Evolutionary conservation across 2,329 filamentous ascomycete species (phyloP), one percentile per base, ranked within the genome.

Genomic region (Claviceps monticola): DNA sequence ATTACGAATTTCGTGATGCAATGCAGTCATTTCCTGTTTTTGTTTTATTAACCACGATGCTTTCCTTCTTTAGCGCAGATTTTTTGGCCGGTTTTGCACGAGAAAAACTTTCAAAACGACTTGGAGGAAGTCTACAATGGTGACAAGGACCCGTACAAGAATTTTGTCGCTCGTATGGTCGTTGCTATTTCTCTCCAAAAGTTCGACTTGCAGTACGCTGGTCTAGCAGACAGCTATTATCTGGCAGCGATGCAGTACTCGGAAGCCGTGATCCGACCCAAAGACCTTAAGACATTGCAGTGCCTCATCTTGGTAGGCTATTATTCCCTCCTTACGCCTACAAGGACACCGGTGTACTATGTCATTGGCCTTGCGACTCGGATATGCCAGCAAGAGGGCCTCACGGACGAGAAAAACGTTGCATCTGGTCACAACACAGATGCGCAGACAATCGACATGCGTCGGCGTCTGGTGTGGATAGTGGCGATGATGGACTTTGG

Each of bases 121-220:
- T 72, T 96, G 37, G 79, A 94, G 52, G 83, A 84, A 34, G 88
- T 95, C 4, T 94, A 91, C 62, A 74, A 78, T 55, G 86, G 86
- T 48, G 84, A 82, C 51, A 75, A 71, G 5, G 86, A 95, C 59
- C 76, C 88, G 0, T 91, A 90, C 64, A 83, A 90, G 62, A 89
- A 93, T 60, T 97, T 96, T 61, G 79, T 91, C 45, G 72, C 94
- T 49, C 83, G 88, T 53, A 90, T 97, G 80, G 88, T 96, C 50
- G 82, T 97, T 62, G 91, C 93, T 34, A 95, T 96, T 61, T 91
- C 88, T 64, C 79, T 97, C 67, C 91, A 97, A 67, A 95, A 94
- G 66, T 76, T 96, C 61, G 88, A 90, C 63, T 80, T 84, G 0
- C 83, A 87, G 57, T 97, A 93, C 66, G 89, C 90, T n/a, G 90